These are phyloP conservation scores for Scedosporium apiospermum DNA, from an alignment of 2,329 filamentous ascomycete species.

Conservation along the genomic window DNA sequence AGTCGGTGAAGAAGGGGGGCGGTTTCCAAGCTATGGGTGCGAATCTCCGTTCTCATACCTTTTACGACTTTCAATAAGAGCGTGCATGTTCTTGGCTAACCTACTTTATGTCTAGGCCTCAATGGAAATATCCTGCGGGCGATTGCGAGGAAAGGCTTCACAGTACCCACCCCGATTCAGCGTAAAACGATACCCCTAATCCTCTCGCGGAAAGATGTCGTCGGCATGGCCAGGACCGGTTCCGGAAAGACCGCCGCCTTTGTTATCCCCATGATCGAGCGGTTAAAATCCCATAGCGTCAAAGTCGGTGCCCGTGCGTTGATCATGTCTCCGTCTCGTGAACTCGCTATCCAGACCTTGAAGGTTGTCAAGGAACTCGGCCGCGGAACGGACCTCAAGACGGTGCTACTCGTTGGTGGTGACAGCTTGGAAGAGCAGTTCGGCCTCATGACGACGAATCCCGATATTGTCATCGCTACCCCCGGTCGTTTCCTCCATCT, in stretches of 20 bases:
- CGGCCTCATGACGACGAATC: conserved; percentile 82
- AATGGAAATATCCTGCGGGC: conserved; percentile 79
- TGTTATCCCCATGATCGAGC: conserved; percentile 96
- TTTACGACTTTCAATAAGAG: too few species aligned
- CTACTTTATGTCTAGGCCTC: conserved; percentile 40
- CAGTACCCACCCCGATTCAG: conserved; percentile 93
- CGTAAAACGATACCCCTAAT: conserved; percentile 91
- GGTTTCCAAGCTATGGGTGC: conserved; percentile 91
- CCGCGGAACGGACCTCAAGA: conserved; percentile 81
- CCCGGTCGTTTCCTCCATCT: conserved; percentile 93
- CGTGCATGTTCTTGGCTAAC: neutral
- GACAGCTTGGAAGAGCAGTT: conserved; percentile 96
- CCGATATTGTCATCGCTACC: conserved; percentile 94
- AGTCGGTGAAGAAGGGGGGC: conserved; percentile 85
- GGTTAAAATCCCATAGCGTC: conserved; percentile 76
- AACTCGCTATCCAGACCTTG: conserved; percentile 87
- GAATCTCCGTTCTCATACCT: conserved; percentile 9
- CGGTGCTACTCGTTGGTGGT: conserved; percentile 85
- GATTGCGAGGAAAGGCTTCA: conserved; percentile 89
- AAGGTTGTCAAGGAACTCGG: conserved; percentile 95
- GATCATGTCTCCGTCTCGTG: conserved; percentile 84
- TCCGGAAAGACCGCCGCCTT: conserved; percentile 98
- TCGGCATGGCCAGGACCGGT: conserved; percentile 97
- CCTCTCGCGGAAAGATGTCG: conserved; percentile 85
- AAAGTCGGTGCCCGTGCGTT: conserved; percentile 79